Base-by-base conservation (phyloP, 2,329 filamentous ascomycete genomes). In the Fusarium irregulare region DNA sequence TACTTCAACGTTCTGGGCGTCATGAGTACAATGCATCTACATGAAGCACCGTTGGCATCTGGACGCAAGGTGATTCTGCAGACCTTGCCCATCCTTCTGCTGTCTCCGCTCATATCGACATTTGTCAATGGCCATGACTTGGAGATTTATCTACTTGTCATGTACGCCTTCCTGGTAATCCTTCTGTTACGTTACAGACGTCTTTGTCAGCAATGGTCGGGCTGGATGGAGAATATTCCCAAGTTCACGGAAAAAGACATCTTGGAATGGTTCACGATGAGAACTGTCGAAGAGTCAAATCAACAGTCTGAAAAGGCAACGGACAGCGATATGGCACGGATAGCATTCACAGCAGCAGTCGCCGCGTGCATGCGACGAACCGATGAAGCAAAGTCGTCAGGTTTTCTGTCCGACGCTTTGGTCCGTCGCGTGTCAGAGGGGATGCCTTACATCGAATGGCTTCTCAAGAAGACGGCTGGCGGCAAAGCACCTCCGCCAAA, bases 21-120 rank as follows among this genome's bases (percentile, higher is more conserved):
- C 1, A 67, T 71, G 66, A 70, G 66, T 40, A 61, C 68, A 4
- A 71, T 71, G 68, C 68, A 71, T 30, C 66, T 65, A 9, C 56
- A 57, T 6, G 60, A 68, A 30, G 46, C 59, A 16, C 68, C 68
- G 4, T 45, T 71, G 9, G 28, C 46, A 4, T 71, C 68, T 3
- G 66, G 68, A 4, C 54, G 68, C 7, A 59, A 56, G 1, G 46
- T 71, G 3, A 45, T 71, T 18, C 34, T 71, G 2, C 63, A 71
- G 20, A 70, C 64, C 2, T 40, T 71, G 8, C 68, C 68, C 1
- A 32, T 70, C 2, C 60, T 71, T 6, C 44, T 71, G 7, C 25
- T 71, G 8, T 67, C 68, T 11, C 68, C 68, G 2, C 18, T 71
- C 8, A 51, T 71, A 27, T 70, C 68, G 7, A 46, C 37, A 8